Conservation (phyloP, 2,329 filamentous ascomycete species). For the Knufia fluminis region DNA sequence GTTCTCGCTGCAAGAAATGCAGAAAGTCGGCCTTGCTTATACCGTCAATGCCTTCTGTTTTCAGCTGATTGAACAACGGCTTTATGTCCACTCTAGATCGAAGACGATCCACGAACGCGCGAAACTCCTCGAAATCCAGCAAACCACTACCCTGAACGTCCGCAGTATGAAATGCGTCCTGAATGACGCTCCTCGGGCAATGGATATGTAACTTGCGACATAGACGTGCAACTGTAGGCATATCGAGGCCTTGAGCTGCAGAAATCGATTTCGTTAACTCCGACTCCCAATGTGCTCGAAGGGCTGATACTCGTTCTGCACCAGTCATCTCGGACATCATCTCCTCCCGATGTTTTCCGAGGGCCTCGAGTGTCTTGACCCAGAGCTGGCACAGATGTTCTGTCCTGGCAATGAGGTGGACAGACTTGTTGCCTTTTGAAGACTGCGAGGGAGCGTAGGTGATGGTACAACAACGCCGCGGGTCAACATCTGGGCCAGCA, state of each 20-base stretch:
- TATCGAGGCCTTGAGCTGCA: conserved; percentile 61
- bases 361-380: conserved; percentile 73
- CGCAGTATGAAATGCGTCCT: conserved; percentile 63
- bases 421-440: conserved; percentile 64
- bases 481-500: conserved; percentile 56
- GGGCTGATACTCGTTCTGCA: conserved; percentile 66
- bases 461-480: conserved; percentile 78
- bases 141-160: conserved; percentile 56
- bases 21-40: conserved; percentile 68
- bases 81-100: conserved; percentile 77
- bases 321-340: conserved; percentile 83
- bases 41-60: conserved; percentile 50
- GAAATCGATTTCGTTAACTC: conserved; percentile 52
- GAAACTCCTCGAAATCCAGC: conserved; percentile 72
- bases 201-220: conserved; percentile 91
- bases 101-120: conserved; percentile 70
- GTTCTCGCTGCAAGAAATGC: conserved; percentile 60
- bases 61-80: conserved; percentile 57
- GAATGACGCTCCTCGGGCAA: conserved; percentile 65
- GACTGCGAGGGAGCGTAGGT: conserved; percentile 72
- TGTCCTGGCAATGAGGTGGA: conserved; percentile 77
- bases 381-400: conserved; percentile 64
- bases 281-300: conserved; percentile 74
- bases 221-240: conserved; percentile 68
- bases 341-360: conserved; percentile 77